Evolutionary conservation across 2,329 filamentous ascomycete species (phyloP).

Genomic region (Fusarium torreyae): DNA sequence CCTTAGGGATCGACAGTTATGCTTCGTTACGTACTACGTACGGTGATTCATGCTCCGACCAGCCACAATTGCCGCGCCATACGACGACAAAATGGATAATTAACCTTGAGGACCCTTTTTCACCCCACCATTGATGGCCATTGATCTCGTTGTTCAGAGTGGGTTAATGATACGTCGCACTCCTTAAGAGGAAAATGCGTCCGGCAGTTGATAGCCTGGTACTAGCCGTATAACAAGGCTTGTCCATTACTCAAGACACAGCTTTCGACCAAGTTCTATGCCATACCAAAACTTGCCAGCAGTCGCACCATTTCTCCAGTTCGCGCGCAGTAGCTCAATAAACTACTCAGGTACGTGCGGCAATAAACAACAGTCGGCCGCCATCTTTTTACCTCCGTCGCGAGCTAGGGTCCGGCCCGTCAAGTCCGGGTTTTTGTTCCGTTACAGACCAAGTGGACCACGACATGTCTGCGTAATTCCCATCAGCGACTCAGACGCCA

Average conservation of each 20-base stretch:
- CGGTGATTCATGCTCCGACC: background rate
- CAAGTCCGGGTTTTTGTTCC: background rate
- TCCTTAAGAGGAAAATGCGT: constrained; percentile 7
- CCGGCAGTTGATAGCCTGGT: constrained; percentile 3
- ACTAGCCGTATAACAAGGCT: background rate
- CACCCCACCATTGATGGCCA: background rate
- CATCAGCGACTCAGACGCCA: background rate
- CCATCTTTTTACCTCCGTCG: background rate
- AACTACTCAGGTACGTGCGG: too few species aligned
- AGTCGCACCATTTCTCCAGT: too few species aligned
- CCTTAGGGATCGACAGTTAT: background rate
- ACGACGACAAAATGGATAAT: background rate
- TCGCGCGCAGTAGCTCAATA: too few species aligned
- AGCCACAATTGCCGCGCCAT: background rate
- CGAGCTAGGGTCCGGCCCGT: constrained; percentile 23
- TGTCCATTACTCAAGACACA: background rate
- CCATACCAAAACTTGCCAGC: too few species aligned
- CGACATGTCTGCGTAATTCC: background rate
- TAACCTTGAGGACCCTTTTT: background rate
- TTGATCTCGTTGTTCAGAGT: background rate
- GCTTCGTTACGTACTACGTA: background rate
- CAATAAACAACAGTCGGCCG: too few species aligned
- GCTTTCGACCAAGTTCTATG: too few species aligned
- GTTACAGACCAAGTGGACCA: constrained; percentile 8
- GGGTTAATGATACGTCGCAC: background rate